Evolutionary conservation across 2,329 filamentous ascomycete species (phyloP).

Genomic region (Coleophoma cylindrospora): DNA sequence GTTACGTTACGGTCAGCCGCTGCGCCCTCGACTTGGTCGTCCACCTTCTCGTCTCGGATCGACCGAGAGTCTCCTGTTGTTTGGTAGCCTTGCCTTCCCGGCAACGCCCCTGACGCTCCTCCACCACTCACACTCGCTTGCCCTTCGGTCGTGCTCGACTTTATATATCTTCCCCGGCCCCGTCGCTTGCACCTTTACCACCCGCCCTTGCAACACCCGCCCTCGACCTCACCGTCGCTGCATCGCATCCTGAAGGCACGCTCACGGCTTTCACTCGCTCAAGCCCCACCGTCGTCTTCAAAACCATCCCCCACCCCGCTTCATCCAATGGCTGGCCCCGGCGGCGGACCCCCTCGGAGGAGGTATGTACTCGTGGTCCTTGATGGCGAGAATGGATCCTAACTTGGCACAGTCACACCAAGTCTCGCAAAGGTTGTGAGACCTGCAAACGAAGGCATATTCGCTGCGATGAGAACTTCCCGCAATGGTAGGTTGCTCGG

Average conservation of each 20-base stretch:
- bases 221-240: neutral
- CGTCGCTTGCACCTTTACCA: neutral
- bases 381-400: slow-evolving; percentile 6
- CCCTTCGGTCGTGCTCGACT: too few relatives aligned
- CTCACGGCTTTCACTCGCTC: slow-evolving; percentile 30
- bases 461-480: slow-evolving; percentile 94
- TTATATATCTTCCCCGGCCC: slow-evolving; percentile 4
- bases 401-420: slow-evolving; percentile 72
- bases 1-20: too few relatives aligned
- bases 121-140: slow-evolving; percentile 19
- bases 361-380: slow-evolving; percentile 37
- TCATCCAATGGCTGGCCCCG: slow-evolving; percentile 78
- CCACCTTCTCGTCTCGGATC: neutral
- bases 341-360: slow-evolving; percentile 82
- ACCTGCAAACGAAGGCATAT: slow-evolving; percentile 98
- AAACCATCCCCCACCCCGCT: slow-evolving; percentile 16
- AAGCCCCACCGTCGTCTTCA: slow-evolving; percentile 29
- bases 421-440: slow-evolving; percentile 97
- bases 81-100: neutral
- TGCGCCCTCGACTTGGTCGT: too few relatives aligned
- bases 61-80: slow-evolving; percentile 4
- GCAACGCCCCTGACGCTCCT: too few relatives aligned
- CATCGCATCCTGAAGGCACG: slow-evolving; percentile 12
- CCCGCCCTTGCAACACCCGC: too few relatives aligned
- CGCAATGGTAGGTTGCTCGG: slow-evolving; percentile 71